Conservation (phyloP, 1,139 yeast genomes). For the Blastobotrys arbuscula region DNA sequence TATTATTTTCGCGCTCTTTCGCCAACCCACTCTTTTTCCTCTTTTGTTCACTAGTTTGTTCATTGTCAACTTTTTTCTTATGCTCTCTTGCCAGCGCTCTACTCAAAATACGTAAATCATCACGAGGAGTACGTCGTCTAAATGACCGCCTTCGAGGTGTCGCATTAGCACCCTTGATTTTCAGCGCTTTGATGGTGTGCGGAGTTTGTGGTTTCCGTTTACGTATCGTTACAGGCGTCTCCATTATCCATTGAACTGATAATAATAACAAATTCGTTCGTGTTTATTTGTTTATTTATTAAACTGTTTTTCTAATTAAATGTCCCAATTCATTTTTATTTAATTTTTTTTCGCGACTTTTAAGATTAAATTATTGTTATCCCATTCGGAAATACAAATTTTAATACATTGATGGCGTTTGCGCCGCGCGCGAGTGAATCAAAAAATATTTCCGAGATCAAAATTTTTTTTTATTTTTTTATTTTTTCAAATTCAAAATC, state of each 20-base stretch:
- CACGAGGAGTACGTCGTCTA: constrained; percentile 13
- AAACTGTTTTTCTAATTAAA: too few species aligned
- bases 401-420: too few species aligned
- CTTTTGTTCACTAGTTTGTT: background rate
- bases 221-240: constrained; percentile 1
- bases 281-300: too few species aligned
- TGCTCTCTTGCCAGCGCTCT: constrained; percentile 15
- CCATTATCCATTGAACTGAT: background rate
- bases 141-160: constrained; percentile 9
- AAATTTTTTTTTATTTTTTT: constrained; percentile 1
- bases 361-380: too few species aligned
- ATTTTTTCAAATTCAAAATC: background rate
- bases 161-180: constrained; percentile 1
- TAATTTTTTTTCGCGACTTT: too few species aligned
- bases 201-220: constrained; percentile 6
- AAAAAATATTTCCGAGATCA: too few species aligned
- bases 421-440: too few species aligned
- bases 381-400: too few species aligned
- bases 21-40: background rate
- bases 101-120: constrained; percentile 16
- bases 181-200: constrained; percentile 3
- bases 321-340: background rate
- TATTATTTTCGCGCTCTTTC: background rate
- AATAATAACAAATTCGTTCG: too few species aligned
- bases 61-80: background rate